phyloP scores from a whole-genome alignment of 768 basidiomycete genomes.

The Stropharia rugosoannulata region DNA sequence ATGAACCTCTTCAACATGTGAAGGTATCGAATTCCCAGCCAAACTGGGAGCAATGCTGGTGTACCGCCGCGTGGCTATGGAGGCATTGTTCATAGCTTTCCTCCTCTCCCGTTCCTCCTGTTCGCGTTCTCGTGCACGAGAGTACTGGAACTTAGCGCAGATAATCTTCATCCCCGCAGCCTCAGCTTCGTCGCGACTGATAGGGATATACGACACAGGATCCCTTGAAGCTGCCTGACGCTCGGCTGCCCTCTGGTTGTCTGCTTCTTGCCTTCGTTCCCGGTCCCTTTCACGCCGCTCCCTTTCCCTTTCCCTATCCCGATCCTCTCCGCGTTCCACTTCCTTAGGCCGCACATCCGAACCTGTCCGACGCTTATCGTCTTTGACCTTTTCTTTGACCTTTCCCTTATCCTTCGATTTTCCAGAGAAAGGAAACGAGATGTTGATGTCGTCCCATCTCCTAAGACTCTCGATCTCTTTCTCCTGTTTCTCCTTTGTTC shows the following conservation, averaged over 20 bases:
- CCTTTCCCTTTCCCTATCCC: constrained; percentile 7
- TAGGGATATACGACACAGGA: constrained; percentile 20
- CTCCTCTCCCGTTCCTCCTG: neutral
- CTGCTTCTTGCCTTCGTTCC: neutral
- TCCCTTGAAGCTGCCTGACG: neutral
- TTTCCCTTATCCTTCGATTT: constrained; percentile 1
- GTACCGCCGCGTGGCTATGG: constrained; percentile 3
- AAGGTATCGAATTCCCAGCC: constrained; percentile 2
- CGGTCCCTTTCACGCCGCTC: constrained; percentile 6
- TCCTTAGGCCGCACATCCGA: constrained; percentile 4
- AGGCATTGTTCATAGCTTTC: neutral
- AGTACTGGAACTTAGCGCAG: constrained; percentile 37
- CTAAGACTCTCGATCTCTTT: constrained; percentile 16
- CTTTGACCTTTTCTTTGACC: constrained; percentile 10
- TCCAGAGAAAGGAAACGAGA: neutral
- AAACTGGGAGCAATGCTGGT: constrained; percentile 19
- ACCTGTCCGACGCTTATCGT: neutral
- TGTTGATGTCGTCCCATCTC: constrained; percentile 19
- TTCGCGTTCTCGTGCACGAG: constrained; percentile 4
- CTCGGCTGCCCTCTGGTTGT: neutral
- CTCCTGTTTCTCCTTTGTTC: constrained; percentile 2
- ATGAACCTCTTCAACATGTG: neutral
- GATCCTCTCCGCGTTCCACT: constrained; percentile 4
- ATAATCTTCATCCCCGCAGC: constrained; percentile 32
- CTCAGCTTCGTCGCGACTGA: constrained; percentile 26